A percentile compares a stretch with the other conserved stretches of the same genome.
Conservation (phyloP, 2,329 filamentous ascomycete genomes). For the Arthrobotrys entomopaga region DNA sequence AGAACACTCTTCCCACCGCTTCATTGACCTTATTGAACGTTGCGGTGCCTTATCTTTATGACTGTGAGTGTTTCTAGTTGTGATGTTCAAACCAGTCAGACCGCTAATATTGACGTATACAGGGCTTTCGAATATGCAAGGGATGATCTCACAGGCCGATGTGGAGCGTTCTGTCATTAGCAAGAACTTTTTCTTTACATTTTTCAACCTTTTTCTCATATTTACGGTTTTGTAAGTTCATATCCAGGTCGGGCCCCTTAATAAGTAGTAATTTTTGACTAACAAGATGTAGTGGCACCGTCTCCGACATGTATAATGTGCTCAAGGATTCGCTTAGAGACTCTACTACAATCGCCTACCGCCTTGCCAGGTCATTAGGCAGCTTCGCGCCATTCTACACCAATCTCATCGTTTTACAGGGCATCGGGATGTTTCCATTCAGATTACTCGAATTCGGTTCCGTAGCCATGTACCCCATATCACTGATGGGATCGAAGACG, state of each 20-base stretch:
- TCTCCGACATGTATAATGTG: constrained; percentile 76
- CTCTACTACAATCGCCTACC: constrained; percentile 78
- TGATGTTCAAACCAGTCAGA: not conserved
- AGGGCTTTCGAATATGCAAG: constrained; percentile 85
- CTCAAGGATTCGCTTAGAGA: constrained; percentile 80
- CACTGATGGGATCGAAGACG: constrained; percentile 80
- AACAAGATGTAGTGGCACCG: constrained; percentile 69
- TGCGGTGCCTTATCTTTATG: constrained; percentile 91
- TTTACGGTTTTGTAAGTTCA: constrained; percentile 77
- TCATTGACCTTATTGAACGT: constrained; percentile 88
- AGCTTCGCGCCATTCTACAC: constrained; percentile 84
- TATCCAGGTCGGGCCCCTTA: no score
- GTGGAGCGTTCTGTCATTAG: constrained; percentile 94
- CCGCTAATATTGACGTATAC: not conserved
- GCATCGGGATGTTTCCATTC: constrained; percentile 91
- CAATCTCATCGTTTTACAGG: constrained; percentile 78
- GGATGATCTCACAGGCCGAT: constrained; percentile 93
- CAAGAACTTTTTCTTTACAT: constrained; percentile 99
- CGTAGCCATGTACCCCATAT: constrained; percentile 83
- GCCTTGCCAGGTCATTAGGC: constrained; percentile 79
- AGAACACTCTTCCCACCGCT: constrained; percentile 86
- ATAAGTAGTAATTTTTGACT: not conserved
- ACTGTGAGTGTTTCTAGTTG: constrained; percentile 68
- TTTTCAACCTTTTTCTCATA: constrained; percentile 98
- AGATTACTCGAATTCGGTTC: constrained; percentile 89